Percentiles rank a stretch among this genome's conserved stretches.
Conservation (phyloP, 2,329 filamentous ascomycete genomes). For the Rhynchosporium secalis region DNA sequence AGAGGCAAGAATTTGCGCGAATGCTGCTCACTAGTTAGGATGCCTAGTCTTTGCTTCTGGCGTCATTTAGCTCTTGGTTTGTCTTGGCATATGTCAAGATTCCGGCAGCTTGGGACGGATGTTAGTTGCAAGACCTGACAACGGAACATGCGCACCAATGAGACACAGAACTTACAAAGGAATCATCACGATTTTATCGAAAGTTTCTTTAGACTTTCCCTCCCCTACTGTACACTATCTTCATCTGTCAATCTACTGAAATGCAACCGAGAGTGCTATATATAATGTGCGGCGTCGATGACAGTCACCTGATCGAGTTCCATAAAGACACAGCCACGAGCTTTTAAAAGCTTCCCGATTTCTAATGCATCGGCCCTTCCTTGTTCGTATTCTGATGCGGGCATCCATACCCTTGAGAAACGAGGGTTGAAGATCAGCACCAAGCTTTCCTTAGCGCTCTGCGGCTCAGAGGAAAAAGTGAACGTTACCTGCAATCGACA, state of each 20-base stretch:
- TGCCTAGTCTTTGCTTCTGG: not conserved
- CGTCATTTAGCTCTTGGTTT: not conserved
- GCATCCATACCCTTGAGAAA: not conserved
- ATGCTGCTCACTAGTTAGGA: not conserved
- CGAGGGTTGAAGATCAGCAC: not conserved
- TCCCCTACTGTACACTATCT: not conserved
- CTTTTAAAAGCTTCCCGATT: not conserved
- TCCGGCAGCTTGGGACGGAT: not conserved
- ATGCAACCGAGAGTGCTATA: not conserved
- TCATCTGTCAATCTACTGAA: no score
- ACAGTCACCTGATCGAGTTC: not conserved
- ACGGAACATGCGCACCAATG: constrained; percentile 3
- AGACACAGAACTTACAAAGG: not conserved
- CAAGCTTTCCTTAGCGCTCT: not conserved
- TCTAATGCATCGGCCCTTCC: not conserved
- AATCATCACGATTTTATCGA: not conserved
- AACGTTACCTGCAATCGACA: constrained; percentile 11
- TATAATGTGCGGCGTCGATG: not conserved
- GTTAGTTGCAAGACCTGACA: not conserved
- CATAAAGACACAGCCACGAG: constrained; percentile 5
- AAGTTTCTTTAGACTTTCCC: not conserved
- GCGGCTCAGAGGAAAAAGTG: constrained; percentile 6
- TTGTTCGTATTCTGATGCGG: not conserved
- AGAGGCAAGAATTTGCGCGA: not conserved
- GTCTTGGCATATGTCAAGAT: constrained; percentile 9